Evolutionary conservation across 352 stramenopile species (phyloP).

Genomic region (Thraustochytrium striatum): DNA sequence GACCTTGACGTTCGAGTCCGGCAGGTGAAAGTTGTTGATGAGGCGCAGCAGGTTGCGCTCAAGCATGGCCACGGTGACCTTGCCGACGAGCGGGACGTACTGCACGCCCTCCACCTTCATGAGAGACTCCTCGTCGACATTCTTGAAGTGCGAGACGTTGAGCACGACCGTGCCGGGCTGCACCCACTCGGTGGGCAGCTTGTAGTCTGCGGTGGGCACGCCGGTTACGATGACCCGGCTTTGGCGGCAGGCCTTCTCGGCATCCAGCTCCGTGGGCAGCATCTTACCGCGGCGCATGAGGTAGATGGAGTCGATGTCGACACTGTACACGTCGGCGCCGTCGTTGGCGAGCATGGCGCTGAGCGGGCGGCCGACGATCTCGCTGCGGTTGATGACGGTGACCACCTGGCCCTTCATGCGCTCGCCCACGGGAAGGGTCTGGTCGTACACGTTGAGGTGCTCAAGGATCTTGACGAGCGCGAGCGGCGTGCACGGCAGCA

Average conservation of each 20-base stretch:
- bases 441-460: slow-evolving; percentile 76
- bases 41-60: slow-evolving; percentile 90
- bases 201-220: slow-evolving; percentile 87
- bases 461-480: slow-evolving; percentile 91
- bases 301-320: slow-evolving; percentile 92
- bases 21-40: slow-evolving; percentile 90
- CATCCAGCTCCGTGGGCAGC: slow-evolving; percentile 68
- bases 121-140: slow-evolving; percentile 83
- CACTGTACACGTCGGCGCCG: slow-evolving; percentile 87
- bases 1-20: slow-evolving; percentile 46
- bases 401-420: slow-evolving; percentile 74
- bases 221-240: slow-evolving; percentile 89
- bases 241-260: slow-evolving; percentile 75
- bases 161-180: slow-evolving; percentile 83
- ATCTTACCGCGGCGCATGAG: slow-evolving; percentile 84
- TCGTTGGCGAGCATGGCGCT: slow-evolving; percentile 91
- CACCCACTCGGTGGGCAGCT: slow-evolving; percentile 83
- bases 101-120: slow-evolving; percentile 77
- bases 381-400: slow-evolving; percentile 93
- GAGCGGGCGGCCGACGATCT: slow-evolving; percentile 90
- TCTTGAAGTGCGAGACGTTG: slow-evolving; percentile 93
- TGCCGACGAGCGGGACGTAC: slow-evolving; percentile 91
- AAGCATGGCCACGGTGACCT: slow-evolving; percentile 92
- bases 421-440: slow-evolving; percentile 54
- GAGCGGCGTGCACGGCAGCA: slow-evolving; percentile 92